These are phyloP conservation scores for Calonectria hongkongensis DNA, from an alignment of 2,329 filamentous ascomycete species.

Conservation along the genomic window DNA sequence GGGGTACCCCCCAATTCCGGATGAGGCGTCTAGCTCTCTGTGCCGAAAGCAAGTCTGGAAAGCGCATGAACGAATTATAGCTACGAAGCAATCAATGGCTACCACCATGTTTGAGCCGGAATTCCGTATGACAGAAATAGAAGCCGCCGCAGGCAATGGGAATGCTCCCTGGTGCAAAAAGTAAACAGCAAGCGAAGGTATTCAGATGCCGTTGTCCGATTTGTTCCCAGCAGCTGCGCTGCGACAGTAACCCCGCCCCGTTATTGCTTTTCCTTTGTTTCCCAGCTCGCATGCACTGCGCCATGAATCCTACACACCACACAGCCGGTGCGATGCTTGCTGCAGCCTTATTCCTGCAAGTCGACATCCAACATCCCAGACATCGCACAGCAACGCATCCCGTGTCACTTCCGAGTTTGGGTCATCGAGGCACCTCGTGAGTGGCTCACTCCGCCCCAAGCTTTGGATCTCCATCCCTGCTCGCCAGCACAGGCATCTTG, in stretches of 20 bases:
- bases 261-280: slow-evolving; percentile 37
- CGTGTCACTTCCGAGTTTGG: slow-evolving; percentile 33
- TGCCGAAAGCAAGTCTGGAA: slow-evolving; percentile 36
- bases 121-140: slow-evolving; percentile 48
- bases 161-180: slow-evolving; percentile 28
- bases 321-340: slow-evolving; percentile 26
- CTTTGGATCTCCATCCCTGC: slow-evolving; percentile 52
- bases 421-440: slow-evolving; percentile 30
- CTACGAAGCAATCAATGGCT: slow-evolving; percentile 7
- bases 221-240: slow-evolving; percentile 33
- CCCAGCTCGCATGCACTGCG: slow-evolving; percentile 42
- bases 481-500: slow-evolving; percentile 43
- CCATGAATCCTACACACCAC: slow-evolving; percentile 33
- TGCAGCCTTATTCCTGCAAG: slow-evolving; percentile 44
- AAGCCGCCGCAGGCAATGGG: slow-evolving; percentile 15
- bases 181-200: slow-evolving; percentile 33
- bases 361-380: slow-evolving; percentile 20
- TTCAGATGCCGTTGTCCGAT: slow-evolving; percentile 19
- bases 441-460: slow-evolving; percentile 45
- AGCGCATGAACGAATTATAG: slow-evolving; percentile 2
- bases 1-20: slow-evolving; percentile 32
- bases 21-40: slow-evolving; percentile 45
- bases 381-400: slow-evolving; percentile 22
- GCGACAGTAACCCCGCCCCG: slow-evolving; percentile 46
- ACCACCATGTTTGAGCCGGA: slow-evolving; percentile 19